A percentile compares a stretch with the other conserved stretches of the same genome.
These are phyloP conservation scores for Picea abies DNA, from an alignment of 83 land plant species.

Conservation along the genomic window DNA sequence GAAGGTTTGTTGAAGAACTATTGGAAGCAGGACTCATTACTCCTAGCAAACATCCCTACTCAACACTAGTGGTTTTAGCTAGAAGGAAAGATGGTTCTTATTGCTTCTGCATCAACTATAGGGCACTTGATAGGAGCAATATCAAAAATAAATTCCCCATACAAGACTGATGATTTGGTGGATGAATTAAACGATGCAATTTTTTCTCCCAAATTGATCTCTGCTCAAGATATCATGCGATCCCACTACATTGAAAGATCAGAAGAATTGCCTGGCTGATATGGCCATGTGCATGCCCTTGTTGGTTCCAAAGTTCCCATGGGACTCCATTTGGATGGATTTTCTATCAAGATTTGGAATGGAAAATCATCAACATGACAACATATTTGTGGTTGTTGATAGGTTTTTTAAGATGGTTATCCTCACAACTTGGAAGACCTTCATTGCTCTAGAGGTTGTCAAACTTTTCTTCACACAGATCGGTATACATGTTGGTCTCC, in stretches of 20 bases:
- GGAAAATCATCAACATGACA: no score
- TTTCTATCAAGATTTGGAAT: no score
- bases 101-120: conserved; percentile 26
- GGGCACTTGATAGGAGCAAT: conserved; percentile 9
- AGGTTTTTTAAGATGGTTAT: no score
- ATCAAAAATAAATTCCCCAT: conserved; percentile 20
- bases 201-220: conserved; percentile 31
- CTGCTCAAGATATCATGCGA: conserved; percentile 12
- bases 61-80: conserved; percentile 24
- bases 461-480: no score
- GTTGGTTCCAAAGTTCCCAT: no score
- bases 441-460: no score
- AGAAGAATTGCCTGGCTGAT: no score
- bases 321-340: no score
- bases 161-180: conserved; percentile 28
- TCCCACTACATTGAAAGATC: background rate
- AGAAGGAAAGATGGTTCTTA: conserved; percentile 36
- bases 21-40: conserved; percentile 15
- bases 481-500: no score
- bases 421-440: no score
- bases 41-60: conserved; percentile 14
- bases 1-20: conserved; percentile 19
- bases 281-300: no score
- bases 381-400: no score
- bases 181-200: conserved; percentile 24